Conservation (phyloP, 1,284 basidiomycete genomes). For the Marasmius sp. region DNA sequence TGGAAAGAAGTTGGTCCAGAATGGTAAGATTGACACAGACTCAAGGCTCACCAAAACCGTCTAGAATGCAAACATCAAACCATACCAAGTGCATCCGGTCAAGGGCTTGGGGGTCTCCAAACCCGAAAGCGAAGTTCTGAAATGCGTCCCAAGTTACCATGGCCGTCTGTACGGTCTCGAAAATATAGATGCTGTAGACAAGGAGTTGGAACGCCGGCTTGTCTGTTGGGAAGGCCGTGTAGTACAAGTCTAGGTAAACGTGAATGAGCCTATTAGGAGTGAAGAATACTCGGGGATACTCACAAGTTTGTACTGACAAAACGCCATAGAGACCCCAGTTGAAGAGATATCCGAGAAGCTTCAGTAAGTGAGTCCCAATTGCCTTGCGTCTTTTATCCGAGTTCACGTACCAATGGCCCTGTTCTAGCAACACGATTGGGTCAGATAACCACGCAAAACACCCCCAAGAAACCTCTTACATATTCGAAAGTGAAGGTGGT, state of each 20-base stretch:
- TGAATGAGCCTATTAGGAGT: background rate
- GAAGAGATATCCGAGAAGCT: background rate
- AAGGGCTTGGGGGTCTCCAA: background rate
- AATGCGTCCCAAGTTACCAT: constrained; percentile 1
- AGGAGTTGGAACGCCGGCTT: background rate
- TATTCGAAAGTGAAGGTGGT: too few relatives aligned
- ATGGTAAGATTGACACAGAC: too few relatives aligned
- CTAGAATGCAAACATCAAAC: background rate
- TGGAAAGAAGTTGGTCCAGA: too few relatives aligned
- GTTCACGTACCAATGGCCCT: background rate
- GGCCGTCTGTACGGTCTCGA: background rate
- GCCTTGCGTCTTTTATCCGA: background rate
- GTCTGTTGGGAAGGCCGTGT: constrained; percentile 1
- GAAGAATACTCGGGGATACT: background rate
- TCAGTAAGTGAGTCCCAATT: background rate
- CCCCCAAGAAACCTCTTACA: too few relatives aligned
- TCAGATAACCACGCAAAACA: too few relatives aligned
- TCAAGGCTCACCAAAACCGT: background rate
- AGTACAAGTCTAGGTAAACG: background rate
- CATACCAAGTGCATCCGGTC: background rate
- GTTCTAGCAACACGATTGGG: background rate
- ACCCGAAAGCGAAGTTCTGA: background rate
- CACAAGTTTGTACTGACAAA: background rate
- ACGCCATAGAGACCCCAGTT: background rate
- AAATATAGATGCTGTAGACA: background rate